These are phyloP conservation scores for Calocybe indica DNA, from an alignment of 768 basidiomycete genomes.

Conservation along the genomic window DNA sequence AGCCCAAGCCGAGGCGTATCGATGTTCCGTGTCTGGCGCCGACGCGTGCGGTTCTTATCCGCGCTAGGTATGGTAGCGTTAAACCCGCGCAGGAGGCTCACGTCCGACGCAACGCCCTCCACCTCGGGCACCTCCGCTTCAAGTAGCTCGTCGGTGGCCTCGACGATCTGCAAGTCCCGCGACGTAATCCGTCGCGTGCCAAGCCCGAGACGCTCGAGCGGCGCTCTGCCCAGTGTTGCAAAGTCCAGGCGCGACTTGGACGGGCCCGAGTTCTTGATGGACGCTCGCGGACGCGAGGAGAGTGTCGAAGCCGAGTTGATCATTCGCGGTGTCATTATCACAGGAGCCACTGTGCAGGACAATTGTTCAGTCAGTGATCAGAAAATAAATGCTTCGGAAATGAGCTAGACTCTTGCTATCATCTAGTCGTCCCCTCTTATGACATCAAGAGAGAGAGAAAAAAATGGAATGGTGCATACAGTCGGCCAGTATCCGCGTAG, in stretches of 20 bases:
- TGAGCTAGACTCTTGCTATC: too few relatives aligned
- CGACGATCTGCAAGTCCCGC: constrained; percentile 77
- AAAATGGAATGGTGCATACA: constrained; percentile 37
- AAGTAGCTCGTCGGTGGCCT: constrained; percentile 75
- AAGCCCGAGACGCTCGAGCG: constrained; percentile 54
- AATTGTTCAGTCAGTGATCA: background rate
- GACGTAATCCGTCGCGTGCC: constrained; percentile 69
- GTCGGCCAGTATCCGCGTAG: constrained; percentile 68
- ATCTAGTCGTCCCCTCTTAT: background rate
- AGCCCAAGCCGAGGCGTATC: constrained; percentile 72
- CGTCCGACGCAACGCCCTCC: constrained; percentile 60
- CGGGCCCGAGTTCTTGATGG: constrained; percentile 23
- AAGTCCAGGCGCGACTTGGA: constrained; percentile 54
- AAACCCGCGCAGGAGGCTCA: constrained; percentile 86
- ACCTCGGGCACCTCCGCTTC: constrained; percentile 68
- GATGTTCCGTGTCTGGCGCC: constrained; percentile 76
- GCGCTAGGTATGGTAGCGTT: constrained; percentile 93
- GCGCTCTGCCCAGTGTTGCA: constrained; percentile 74
- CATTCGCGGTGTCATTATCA: constrained; percentile 87
- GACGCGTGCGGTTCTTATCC: constrained; percentile 66
- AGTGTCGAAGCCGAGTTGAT: constrained; percentile 66
- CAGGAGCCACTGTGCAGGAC: constrained; percentile 61
- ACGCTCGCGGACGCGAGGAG: constrained; percentile 40
- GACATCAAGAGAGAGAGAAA: constrained; percentile 2
- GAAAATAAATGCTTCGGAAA: too few relatives aligned